Evolutionary conservation across 192 early-diverging fungal species (phyloP), one percentile per base, ranked within the genome.

Genomic region (Entomortierella chlamydospora): DNA sequence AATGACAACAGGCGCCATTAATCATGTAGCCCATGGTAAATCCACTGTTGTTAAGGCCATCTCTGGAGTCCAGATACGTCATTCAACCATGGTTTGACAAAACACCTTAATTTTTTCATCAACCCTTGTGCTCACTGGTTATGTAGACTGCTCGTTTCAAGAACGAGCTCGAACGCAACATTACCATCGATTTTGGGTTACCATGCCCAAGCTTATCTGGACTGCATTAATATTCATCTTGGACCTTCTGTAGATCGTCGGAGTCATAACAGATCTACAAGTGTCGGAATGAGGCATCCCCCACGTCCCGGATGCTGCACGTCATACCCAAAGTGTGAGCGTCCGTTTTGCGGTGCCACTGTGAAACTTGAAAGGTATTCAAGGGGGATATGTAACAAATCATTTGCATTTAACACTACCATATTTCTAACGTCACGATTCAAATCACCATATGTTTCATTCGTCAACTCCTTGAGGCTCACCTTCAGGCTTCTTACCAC

Each of bases 21-120:
- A 97, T 45, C 98, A 99, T 85, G 97, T 99, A 71, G 97, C 97
- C 30, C 98, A 99, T 89, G 98, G 97, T 83, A 99, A 99, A 89
- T 98, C 96, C n/a, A n/a, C n/a, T n/a, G n/a, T n/a, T n/a, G n/a
- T n/a, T n/a, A n/a, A n/a, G 82, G 96, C 98, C 50, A 97, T 98
- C 70, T 98, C 97, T 26, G 96, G 96, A 57, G 97, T 98, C n/a
- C 94, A 95, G 81, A 86, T 89, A 82, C 25, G 11, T 25, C 3
- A 26, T 28, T 28, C 45, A 50, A 37, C 23, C 26, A 54, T 13
- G 12, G 17, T n/a, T 15, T 39, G 25, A 54, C 26, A 28, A 10
- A n/a, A n/a, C n/a, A n/a, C n/a, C n/a, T n/a, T n/a, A n/a, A n/a
- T n/a, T n/a, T n/a, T n/a, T n/a, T n/a, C n/a, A n/a, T n/a, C n/a